These are phyloP conservation scores for Eucalyptus erythrocorys DNA, from an alignment of 345 rosid species.

Conservation along the genomic window DNA sequence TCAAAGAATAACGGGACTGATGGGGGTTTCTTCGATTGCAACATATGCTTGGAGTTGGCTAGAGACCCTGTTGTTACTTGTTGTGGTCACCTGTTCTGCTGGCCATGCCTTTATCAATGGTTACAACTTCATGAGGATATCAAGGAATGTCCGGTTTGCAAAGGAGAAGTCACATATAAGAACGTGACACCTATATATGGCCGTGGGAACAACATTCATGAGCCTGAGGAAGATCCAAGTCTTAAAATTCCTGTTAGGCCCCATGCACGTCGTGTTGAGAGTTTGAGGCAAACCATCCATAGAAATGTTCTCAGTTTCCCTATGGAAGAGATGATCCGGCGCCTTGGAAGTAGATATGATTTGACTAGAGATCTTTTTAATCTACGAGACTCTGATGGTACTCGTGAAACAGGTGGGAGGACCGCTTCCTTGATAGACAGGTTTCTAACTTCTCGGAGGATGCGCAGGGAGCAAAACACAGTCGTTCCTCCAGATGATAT, in stretches of 20 bases:
- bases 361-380: constrained; percentile 3
- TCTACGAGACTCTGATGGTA: constrained; percentile 23
- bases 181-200: constrained; percentile 87
- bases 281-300: constrained; percentile 73
- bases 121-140: constrained; percentile 62
- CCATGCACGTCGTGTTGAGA: constrained; percentile 67
- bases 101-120: constrained; percentile 89
- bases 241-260: constrained; percentile 81
- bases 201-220: constrained; percentile 43
- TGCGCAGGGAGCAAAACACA: constrained; percentile 60
- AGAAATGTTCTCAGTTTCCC: constrained; percentile 55
- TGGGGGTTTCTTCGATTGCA: constrained; percentile 75
- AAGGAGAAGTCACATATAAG: constrained; percentile 74
- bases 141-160: constrained; percentile 95
- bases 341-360: constrained; percentile 20
- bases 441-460: constrained; percentile 55
- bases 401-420: constrained; percentile 37
- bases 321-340: constrained; percentile 29
- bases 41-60: constrained; percentile 76
- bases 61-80: constrained; percentile 86
- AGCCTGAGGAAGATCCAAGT: constrained; percentile 40
- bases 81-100: constrained; percentile 94
- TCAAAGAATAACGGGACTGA: constrained; percentile 46
- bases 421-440: constrained; percentile 39
- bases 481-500: constrained; percentile 33